Base-by-base conservation (phyloP, 495 filamentous ascomycete species). In the Aspergillus avenaceus region DNA sequence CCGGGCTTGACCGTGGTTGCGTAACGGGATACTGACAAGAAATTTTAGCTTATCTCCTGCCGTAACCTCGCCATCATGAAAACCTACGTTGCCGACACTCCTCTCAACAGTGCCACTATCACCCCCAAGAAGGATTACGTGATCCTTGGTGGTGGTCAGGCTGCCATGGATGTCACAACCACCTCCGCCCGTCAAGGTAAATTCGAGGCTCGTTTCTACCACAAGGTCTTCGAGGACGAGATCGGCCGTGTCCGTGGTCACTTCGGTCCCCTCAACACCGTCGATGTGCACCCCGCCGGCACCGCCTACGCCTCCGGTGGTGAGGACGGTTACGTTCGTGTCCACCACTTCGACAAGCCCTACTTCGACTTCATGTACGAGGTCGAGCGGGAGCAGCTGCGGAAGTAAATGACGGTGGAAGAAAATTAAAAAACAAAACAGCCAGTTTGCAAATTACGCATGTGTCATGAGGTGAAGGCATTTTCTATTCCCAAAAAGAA, bases 281-380 rank as follows among this genome's bases (percentile, higher is more conserved):
- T 98, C 59, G 90, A 91, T 27, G 88, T 89, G 46, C 87, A 96
- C 73, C 92, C 92, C 25, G 78, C 84, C 47, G 93, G 93, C 53
- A 89, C 85, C 59, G 83, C 91, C 50, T 99, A 99, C 65, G 89
- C 88, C 62, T 89, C 84, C 53, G 93, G 93, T 50, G 92, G 91
- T 63, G 93, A 99, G 76, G 93, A 99, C 74, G 93, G 93, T 58
- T 99, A 99, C 73, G 93, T 99, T 34, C 86, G 93, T 59, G 88
- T 97, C 38, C 93, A 99, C 72, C 90, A 95, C 67, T 99, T 99
- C 72, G 93, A 99, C 73, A 91, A 93, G 79, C 76, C 84, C 31
- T 99, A 97, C 76, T 99, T 93, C 70, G 93, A 97, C 66, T 99
- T 99, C 74, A 83, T 84, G 78, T 99, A 95, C 67, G 95, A 99